Base-by-base conservation (phyloP, 768 basidiomycete genomes). In the Suillus placidus region DNA sequence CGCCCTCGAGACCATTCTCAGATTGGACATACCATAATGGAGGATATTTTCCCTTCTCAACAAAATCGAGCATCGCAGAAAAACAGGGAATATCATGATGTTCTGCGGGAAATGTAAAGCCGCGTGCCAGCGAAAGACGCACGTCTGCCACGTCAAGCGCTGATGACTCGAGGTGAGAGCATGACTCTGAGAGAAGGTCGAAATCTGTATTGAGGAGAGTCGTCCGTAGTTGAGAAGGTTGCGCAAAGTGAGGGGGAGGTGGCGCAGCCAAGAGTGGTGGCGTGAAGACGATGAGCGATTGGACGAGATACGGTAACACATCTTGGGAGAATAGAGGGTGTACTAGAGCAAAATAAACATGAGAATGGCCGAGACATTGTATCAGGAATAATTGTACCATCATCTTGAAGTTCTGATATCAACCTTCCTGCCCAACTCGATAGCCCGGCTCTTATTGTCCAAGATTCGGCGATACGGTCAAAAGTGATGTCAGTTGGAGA, bases 341-440 rank as follows among this genome's bases (percentile, higher is more conserved):
- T 58, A 83, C 87, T 88, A 70, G 58, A 63, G 26, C 3, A 49
- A 56, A 52, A 40, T 23, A 37, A 20, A 8, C 14, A 9, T 38
- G 20, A 66, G 52, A n/a, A 26, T 51, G 64, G 18, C 23, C 7
- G 18, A 56, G 37, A 37, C 4, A 26, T 63, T 16, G 6, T 5
- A 64, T 43, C 42, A 42, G 43, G 26, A 43, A 43, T 18, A 8
- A 58, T 13, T 60, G 35, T 43, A 90, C 91, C 82, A 70, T 92
- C 90, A 60, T 91, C 88, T 73, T 86, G 87, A 55, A 93, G 83
- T 71, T 90, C 90, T 7, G 85, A 82, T n/a, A 93, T 84, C 3
- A 86, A 83, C 69, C 88, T 83, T 91, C 92, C 94, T 49, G 87
- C 84, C 93, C 93, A 94, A 54, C 83, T 85, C 3, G 89, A 87